Base-by-base conservation (phyloP, 345 rosid species). In the Draba incana region DNA sequence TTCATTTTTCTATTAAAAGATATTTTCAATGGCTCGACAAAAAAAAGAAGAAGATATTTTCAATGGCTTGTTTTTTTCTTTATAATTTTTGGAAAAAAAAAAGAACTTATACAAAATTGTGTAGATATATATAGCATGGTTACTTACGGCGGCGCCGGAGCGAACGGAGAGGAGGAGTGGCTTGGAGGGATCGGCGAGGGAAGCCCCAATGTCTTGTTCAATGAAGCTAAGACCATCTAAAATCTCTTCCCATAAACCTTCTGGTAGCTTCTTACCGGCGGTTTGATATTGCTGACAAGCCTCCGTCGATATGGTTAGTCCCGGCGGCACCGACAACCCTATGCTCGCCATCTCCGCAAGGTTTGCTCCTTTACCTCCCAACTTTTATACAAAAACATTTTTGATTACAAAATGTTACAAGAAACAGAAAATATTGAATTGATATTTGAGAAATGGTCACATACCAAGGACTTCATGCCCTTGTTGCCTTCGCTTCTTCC, bases 341-440 rank as follows among this genome's bases (percentile, higher is more conserved):
- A 93, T 93, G 78, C 87, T 90, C 30, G 96, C 89, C 98, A 93
- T 93, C 83, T 93, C 98, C 30, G 98, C 98, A 70, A 90, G 69
- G 72, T 93, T 93, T 38, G 98, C 98, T 75, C 98, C 97, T 51
- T 93, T 93, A 44, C 97, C 97, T 70, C 98, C 98, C 83, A 90
- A 84, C 98, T 93, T 62, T 5, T 9, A 59, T 48, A 35, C 13
- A 3, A 49, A 1, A 41, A 49, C 9, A 43, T 55, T 56, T 10
- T 43, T 33, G 5, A 53, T 20, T 13, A 11, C 20, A 20, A 61
- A 28, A 43, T 52, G 10, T 24, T 4, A 6, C 11, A 1, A 65
- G 41, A 39, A 33, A 33, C 6, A 23, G 1, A 6, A 16, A 23
- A 39, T 23, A 30, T 55, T 31, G 24, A 28, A 14, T 24, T 25